Evolutionary conservation across 805 yeast species (phyloP).

Genomic region (Isabelozyma heimii): DNA sequence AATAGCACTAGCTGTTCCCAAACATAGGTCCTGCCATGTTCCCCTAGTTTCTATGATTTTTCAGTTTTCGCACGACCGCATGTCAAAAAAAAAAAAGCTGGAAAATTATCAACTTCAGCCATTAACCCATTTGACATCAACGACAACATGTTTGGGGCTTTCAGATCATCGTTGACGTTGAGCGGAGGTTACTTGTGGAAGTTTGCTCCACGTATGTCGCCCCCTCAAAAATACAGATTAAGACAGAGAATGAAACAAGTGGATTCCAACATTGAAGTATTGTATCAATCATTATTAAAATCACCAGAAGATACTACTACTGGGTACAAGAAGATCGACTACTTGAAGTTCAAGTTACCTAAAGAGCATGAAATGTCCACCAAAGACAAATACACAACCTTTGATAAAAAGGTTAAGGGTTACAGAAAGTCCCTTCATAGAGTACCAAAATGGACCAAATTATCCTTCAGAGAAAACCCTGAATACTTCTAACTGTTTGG

Average conservation of each 20-base stretch:
- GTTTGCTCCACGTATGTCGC: constrained; percentile 55
- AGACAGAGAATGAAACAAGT: constrained; percentile 80
- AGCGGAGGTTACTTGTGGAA: constrained; percentile 78
- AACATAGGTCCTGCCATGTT: no score
- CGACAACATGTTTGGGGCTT: constrained; percentile 65
- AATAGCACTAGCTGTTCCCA: no score
- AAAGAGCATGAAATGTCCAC: constrained; percentile 79
- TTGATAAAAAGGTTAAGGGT: constrained; percentile 66
- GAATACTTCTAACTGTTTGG: constrained; percentile 47
- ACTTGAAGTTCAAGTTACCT: constrained; percentile 51
- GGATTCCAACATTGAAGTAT: constrained; percentile 69
- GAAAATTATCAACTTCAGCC: not conserved
- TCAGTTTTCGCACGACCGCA: not conserved
- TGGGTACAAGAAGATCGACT: constrained; percentile 34
- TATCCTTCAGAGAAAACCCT: constrained; percentile 78
- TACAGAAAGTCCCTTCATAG: constrained; percentile 88
- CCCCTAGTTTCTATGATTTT: no score
- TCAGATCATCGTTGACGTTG: constrained; percentile 53
- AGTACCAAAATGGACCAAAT: constrained; percentile 90
- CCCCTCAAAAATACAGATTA: constrained; percentile 78
- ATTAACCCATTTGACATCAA: not conserved
- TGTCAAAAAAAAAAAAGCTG: not conserved
- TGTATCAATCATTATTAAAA: constrained; percentile 40
- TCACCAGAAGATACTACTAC: constrained; percentile 21
- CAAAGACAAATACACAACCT: constrained; percentile 83